phyloP scores from a whole-genome alignment of 495 filamentous ascomycete species.

The Penicillium manginii region DNA sequence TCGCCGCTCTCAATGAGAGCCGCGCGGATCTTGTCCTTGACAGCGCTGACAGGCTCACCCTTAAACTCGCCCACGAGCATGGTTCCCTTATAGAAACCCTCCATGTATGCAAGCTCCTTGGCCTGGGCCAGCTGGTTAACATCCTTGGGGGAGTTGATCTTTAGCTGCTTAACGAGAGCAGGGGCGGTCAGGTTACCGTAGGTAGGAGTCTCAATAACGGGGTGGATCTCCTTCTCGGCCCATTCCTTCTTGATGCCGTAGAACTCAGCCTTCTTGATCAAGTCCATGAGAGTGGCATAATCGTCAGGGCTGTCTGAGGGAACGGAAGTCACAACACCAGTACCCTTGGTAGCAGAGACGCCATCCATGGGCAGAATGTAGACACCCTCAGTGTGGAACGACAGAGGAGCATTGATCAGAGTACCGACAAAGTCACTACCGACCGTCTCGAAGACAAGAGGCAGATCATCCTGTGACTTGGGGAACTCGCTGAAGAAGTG shows the following conservation, averaged over 20 bases:
- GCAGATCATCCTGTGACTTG: constrained; percentile 57
- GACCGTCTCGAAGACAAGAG: constrained; percentile 61
- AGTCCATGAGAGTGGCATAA: constrained; percentile 83
- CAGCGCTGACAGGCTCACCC: constrained; percentile 80
- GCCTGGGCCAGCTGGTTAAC: constrained; percentile 86
- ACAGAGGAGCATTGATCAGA: constrained; percentile 84
- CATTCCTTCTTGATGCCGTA: constrained; percentile 97
- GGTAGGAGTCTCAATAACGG: constrained; percentile 87
- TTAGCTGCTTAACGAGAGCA: constrained; percentile 85
- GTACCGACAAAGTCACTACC: constrained; percentile 87
- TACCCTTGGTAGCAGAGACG: constrained; percentile 90
- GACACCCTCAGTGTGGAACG: constrained; percentile 81
- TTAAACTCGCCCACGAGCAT: constrained; percentile 90
- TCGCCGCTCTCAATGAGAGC: constrained; percentile 76
- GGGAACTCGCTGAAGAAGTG: constrained; percentile 80
- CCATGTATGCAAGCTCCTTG: constrained; percentile 95
- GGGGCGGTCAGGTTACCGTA: constrained; percentile 86
- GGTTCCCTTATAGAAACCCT: constrained; percentile 95
- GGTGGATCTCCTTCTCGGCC: constrained; percentile 83
- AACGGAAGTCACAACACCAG: constrained; percentile 93
- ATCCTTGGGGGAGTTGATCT: constrained; percentile 96
- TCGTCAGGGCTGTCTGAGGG: constrained; percentile 96
- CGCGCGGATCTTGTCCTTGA: constrained; percentile 83
- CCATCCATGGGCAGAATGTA: constrained; percentile 93
- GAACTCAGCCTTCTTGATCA: constrained; percentile 96